Base-by-base conservation (phyloP, 1,139 yeast species). In the Debaryomyces subglobosus region DNA sequence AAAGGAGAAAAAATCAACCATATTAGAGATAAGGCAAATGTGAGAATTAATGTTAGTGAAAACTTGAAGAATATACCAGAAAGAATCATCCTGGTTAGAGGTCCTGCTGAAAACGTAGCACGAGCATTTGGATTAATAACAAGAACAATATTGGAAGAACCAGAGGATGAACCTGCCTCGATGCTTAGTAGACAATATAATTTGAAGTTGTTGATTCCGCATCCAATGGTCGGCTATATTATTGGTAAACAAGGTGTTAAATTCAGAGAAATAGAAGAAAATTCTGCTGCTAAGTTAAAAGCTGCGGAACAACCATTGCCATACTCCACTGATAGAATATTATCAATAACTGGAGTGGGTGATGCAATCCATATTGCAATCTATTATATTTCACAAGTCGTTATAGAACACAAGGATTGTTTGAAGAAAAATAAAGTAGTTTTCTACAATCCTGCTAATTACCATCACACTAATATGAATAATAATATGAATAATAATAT, bases 341-440 rank as follows among this genome's bases (percentile, higher is more conserved):
- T 91, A 47, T 77, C 84, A 27, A 79, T 91, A 16, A 73, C 79
- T 12, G 97, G 97, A 4, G 95, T 87, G 9, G 91, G 92, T 3
- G 96, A 88, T 67, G 92, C 96, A 2, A 81, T 91, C 45, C 96
- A 89, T 61, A 87, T 89, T 56, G 97, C 97, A 6, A 75, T 86
- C 0, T 88, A 85, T 63, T 86, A 86, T 61, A 78, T 89, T 49
- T 82, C 88, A 2, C 85, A 84, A 62, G 85, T 87, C 6, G 73
- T 86, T 48, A 64, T 82, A 50, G 87, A 84, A 54, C 85, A 82
- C 61, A 78, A 79, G 53, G 83, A 79, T 47, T 68, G 72, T 29
- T 70, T 81, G 50, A 80, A 77, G 51, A 73, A 76, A 56, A 69
- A 72, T 59, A 74, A 84, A 62, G 68, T 83, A 53, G 68, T 85